Percentiles rank a stretch among this genome's conserved stretches.
Evolutionary conservation across 345 rosid species (phyloP).

Genomic region (Clarkia xantiana): DNA sequence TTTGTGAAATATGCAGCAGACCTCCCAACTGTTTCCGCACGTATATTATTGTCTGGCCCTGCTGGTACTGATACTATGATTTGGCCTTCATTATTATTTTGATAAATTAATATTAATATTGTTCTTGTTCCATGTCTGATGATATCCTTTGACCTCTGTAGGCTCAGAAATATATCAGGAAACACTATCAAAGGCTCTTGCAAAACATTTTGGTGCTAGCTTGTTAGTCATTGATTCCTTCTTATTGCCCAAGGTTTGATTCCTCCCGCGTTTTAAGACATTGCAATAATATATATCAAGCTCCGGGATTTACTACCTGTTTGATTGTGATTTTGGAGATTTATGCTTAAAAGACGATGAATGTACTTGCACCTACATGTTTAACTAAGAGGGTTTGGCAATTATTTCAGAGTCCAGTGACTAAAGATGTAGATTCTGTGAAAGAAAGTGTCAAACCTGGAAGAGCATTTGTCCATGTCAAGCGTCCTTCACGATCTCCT

Average conservation of each 20-base stretch:
- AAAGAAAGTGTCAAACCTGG: constrained; percentile 68
- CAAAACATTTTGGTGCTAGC: constrained; percentile 73
- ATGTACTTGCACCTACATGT: too few relatives aligned
- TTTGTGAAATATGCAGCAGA: constrained; percentile 55
- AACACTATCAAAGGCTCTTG: constrained; percentile 77
- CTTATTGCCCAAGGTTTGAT: constrained; percentile 79
- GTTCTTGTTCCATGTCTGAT: neutral
- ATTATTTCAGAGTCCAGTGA: constrained; percentile 41
- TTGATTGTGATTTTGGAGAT: too few relatives aligned
- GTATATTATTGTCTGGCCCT: constrained; percentile 86
- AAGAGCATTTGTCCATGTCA: constrained; percentile 47
- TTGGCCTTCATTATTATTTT: neutral
- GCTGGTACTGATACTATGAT: constrained; percentile 41
- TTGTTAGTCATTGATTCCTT: constrained; percentile 76
- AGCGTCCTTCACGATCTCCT: constrained; percentile 44
- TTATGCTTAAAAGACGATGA: too few relatives aligned
- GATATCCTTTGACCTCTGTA: constrained; percentile 11
- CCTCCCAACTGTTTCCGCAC: constrained; percentile 67
- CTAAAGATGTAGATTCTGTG: constrained; percentile 51
- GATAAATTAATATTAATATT: too few relatives aligned
- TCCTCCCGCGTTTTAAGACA: neutral
- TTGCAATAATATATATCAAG: neutral
- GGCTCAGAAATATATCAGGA: constrained; percentile 99
- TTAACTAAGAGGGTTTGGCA: too few relatives aligned
- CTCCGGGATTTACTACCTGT: too few relatives aligned